Base-by-base conservation (phyloP, 2,329 filamentous ascomycete genomes). In the Drechslerella stenobrocha region DNA sequence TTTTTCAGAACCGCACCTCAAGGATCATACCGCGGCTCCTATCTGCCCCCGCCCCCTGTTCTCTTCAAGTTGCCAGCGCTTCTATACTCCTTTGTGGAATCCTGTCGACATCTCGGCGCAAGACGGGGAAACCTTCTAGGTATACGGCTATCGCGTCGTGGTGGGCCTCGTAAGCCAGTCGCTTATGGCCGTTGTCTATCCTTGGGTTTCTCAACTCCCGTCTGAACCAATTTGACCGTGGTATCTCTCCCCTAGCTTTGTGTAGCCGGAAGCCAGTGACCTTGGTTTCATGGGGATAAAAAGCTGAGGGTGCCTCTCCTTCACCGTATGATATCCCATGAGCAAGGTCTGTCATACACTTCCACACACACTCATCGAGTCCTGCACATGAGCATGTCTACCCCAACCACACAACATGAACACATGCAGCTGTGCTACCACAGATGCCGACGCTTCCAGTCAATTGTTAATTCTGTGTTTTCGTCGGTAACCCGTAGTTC, bases 371-470 rank as follows among this genome's bases (percentile, higher is more conserved):
- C 47, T 60, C 44, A 24, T 55, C 61, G 28, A 52, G 37, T 40
- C 60, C 30, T 52, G 55, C 63, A 52, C 55, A 60, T 60, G 55
- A 46, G 55, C 50, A 52, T 60, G 52, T 58, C 55, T 52, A 53
- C 55, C 61, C 61, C 50, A 53, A 67, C 51, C 63, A 60, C 55
- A 44, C 55, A 60, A 67, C 44, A 55, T 67, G 55, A 48, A 59
- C 63, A 59, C 63, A 67, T 67, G 55, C 55, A 60, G 55, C 55
- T 67, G 63, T 67, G 55, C 55, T 55, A 67, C 63, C 63, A 47
- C 63, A 67, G 51, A 51, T 40, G 45, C 63, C 50, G 55, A 67
- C 47, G 28, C 46, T 60, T 60, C 63, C 48, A 67, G 55, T 45
- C 63, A 67, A 67, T 67, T 67, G 50, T 40, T 45, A 51, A 32